Evolutionary conservation across 169 alveolate species (phyloP), one percentile per base, ranked within the genome.

Genomic region (Cytauxzoon felis): DNA sequence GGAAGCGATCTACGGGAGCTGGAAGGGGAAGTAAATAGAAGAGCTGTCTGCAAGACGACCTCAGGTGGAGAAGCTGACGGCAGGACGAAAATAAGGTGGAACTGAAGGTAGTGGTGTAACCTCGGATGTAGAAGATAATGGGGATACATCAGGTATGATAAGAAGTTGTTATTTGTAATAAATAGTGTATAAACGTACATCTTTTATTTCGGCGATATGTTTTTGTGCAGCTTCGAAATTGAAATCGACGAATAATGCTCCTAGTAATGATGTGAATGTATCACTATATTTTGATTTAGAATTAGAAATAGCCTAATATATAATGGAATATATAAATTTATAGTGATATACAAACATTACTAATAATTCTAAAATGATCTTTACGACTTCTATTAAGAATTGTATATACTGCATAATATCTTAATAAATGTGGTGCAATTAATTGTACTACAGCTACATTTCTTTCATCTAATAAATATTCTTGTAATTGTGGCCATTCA

Each of bases 181-280:
- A 43, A 13, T 51, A 1, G 36, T 47, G n/a, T n/a, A 9, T 29
- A 58, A 16, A 34, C 61, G n/a, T 29, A 78, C 87, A 49, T 73
- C 60, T 0, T 88, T 85, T 9, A 90, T 81, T 41, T 68, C 69
- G 23, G 90, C 63, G 51, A 90, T 86, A 62, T 90, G 87, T 56
- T 70, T 71, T 73, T 91, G 96, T 7, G 96, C 94, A 47, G 82
- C 82, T 43, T 92, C 95, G 68, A 92, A 91, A 59, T 92, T 83
- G 76, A 88, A 90, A 36, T 91, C 92, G 5, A 88, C 91, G 58
- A 91, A 89, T 29, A 92, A 84, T 5, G 95, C 92, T 32, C 87
- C 88, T 48, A 92, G 79, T 40, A 92, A 78, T 38, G 91, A 88
- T 21, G 96, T 91, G 73, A 92, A 92, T 0, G 95, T 65, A 73